Percentiles rank a stretch among this genome's conserved stretches.
Conservation (phyloP, 352 stramenopile species). For the Aphanomyces astaci region DNA sequence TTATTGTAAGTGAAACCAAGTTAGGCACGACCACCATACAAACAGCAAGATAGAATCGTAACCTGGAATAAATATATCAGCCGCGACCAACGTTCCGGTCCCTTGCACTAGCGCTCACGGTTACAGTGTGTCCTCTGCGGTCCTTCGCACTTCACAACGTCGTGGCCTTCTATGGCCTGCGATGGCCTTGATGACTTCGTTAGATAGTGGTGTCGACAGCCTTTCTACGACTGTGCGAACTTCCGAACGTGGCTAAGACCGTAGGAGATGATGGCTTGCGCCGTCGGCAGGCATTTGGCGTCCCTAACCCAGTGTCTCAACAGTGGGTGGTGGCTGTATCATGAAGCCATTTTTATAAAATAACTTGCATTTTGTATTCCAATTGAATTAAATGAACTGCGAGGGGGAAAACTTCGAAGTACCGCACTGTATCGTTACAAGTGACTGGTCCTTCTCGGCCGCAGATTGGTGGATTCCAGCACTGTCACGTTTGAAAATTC, state of each 20-base stretch:
- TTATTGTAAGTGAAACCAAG: too few species aligned
- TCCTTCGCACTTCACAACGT: too few species aligned
- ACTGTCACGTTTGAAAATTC: constrained; percentile 16
- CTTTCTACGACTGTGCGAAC: too few species aligned
- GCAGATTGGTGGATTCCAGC: neutral
- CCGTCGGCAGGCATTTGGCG: neutral
- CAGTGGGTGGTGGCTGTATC: constrained; percentile 12
- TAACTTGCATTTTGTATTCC: neutral
- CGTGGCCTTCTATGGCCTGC: neutral
- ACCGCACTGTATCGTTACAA: constrained; percentile 6
- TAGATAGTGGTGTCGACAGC: too few species aligned
- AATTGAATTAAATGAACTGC: neutral
- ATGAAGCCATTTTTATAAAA: neutral
- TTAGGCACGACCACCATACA: neutral
- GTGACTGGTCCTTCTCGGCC: neutral
- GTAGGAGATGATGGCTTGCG: neutral
- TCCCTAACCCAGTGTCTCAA: neutral
- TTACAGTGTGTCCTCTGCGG: too few species aligned
- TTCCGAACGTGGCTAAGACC: too few species aligned
- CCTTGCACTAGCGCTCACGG: too few species aligned
- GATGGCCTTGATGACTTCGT: neutral
- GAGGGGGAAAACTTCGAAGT: constrained; percentile 12
- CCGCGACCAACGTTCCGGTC: too few species aligned
- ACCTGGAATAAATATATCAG: too few species aligned
- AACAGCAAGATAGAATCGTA: neutral